Evolutionary conservation across 768 basidiomycete species (phyloP), one percentile per base, ranked within the genome.

Genomic region (Cystobasidium tubakii): DNA sequence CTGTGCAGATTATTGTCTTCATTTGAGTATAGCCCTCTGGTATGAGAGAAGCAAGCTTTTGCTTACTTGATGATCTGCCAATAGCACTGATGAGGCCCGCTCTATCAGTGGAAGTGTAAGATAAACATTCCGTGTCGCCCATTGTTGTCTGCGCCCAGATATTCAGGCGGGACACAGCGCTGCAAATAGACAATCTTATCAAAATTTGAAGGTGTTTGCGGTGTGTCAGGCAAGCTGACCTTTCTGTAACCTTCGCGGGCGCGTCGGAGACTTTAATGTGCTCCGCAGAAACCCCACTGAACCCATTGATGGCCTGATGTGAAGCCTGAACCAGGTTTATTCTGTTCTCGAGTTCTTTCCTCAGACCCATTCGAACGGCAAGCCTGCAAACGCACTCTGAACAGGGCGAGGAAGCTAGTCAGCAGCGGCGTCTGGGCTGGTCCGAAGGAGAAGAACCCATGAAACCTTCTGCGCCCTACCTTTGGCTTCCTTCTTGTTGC

Each of bases 401-500:
- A 50, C 3, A 15, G 46, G 46, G 39, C 15, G 39, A 50, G 4
- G n/a, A 50, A 50, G 46, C 3, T 50, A 50, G 7, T 50, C 15
- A 39, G 39, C 15, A n/a, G n/a, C n/a, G n/a, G n/a, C n/a, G n/a
- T n/a, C n/a, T n/a, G n/a, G n/a, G n/a, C n/a, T n/a, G n/a, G n/a
- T n/a, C n/a, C n/a, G n/a, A n/a, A n/a, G n/a, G n/a, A n/a, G n/a
- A n/a, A n/a, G n/a, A n/a, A n/a, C n/a, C n/a, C n/a, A n/a, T n/a
- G n/a, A n/a, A n/a, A n/a, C n/a, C 39, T 39, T 39, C 39, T 6
- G 39, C 39, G 39, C 15, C 39, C 15, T 15, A 60, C 57, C 69
- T 60, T 71, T 71, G 27, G 69, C 69, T 27, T 71, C 69, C 36
- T 39, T 31, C 33, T 71, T 71, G 15, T 34, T 57, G 29, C 55